Conservation (phyloP, 805 yeast genomes). For the Cyberlindnera nakhonratchasimensis region DNA sequence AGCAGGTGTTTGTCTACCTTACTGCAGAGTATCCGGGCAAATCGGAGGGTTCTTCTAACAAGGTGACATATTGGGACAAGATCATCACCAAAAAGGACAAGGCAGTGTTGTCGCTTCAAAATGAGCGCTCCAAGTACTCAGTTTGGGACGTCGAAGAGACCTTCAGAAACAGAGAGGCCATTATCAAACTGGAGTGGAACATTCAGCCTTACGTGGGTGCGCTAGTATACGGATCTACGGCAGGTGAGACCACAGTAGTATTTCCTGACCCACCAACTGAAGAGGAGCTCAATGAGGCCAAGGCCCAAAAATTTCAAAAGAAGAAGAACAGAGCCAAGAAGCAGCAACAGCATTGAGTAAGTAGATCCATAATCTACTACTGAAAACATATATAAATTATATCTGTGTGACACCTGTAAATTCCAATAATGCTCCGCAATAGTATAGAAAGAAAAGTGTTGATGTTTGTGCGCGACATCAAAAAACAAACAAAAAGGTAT, state of each 20-base stretch:
- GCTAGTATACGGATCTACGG: slow-evolving; percentile 60
- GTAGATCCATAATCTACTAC: too few relatives aligned
- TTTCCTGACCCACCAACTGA: slow-evolving; percentile 20
- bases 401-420: too few relatives aligned
- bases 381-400: too few relatives aligned
- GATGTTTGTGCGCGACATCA: too few relatives aligned
- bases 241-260: slow-evolving; percentile 23
- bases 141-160: slow-evolving; percentile 78
- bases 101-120: slow-evolving; percentile 52
- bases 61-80: slow-evolving; percentile 88
- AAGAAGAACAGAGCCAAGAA: slow-evolving; percentile 1
- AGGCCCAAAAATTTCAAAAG: slow-evolving; percentile 14
- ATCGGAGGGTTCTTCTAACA: slow-evolving; percentile 43
- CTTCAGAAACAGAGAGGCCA: slow-evolving; percentile 60
- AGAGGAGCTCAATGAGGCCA: slow-evolving; percentile 11
- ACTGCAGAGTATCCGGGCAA: slow-evolving; percentile 71
- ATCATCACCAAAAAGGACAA: slow-evolving; percentile 59
- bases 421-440: too few relatives aligned
- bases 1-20: slow-evolving; percentile 88
- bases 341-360: slow-evolving; percentile 1
- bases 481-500: too few relatives aligned
- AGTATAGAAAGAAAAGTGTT: too few relatives aligned
- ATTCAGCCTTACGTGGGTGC: slow-evolving; percentile 91
- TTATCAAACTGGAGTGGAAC: slow-evolving; percentile 78
- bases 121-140: slow-evolving; percentile 67